These are phyloP conservation scores for Leccinum fallax DNA, from an alignment of 1,284 basidiomycete species.

Conservation along the genomic window DNA sequence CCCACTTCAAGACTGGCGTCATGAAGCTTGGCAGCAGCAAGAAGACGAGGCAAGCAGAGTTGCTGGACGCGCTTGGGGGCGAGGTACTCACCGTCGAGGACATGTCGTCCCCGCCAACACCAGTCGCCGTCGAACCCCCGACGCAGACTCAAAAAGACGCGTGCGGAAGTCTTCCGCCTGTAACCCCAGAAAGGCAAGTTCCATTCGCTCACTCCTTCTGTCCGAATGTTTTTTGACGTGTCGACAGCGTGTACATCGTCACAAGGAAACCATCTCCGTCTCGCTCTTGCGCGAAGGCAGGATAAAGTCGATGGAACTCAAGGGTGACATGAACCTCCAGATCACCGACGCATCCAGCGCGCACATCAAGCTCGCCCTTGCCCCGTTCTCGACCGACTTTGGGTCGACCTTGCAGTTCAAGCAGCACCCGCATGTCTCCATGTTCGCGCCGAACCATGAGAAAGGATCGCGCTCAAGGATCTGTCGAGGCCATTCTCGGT, in stretches of 20 bases:
- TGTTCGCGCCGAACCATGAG: conserved; percentile 69
- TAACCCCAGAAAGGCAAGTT: conserved; percentile 73
- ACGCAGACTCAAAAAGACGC: conserved; percentile 46
- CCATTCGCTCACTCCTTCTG: not conserved
- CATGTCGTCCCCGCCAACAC: conserved; percentile 58
- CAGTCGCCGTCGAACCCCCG: conserved; percentile 49
- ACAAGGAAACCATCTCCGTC: conserved; percentile 82
- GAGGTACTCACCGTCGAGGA: conserved; percentile 67
- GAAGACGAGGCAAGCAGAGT: conserved; percentile 85
- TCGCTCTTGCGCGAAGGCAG: conserved; percentile 90
- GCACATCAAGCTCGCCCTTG: conserved; percentile 74
- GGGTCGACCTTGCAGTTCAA: conserved; percentile 84
- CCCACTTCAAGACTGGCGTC: conserved; percentile 92
- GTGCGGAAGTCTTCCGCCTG: conserved; percentile 72
- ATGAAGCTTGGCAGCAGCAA: conserved; percentile 98
- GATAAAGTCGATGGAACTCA: conserved; percentile 86
- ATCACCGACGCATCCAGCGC: conserved; percentile 80
- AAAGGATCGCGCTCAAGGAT: conserved; percentile 85
- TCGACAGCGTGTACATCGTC: conserved; percentile 78
- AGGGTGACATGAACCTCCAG: conserved; percentile 92
- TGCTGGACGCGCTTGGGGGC: conserved; percentile 86
- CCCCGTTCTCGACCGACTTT: conserved; percentile 64
- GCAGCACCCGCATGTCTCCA: conserved; percentile 94
- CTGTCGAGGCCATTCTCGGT: conserved; percentile 84
- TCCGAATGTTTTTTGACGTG: conserved; percentile 1